Conservation (phyloP, 2,329 filamentous ascomycete genomes). For the Ceratocystis variospora region DNA sequence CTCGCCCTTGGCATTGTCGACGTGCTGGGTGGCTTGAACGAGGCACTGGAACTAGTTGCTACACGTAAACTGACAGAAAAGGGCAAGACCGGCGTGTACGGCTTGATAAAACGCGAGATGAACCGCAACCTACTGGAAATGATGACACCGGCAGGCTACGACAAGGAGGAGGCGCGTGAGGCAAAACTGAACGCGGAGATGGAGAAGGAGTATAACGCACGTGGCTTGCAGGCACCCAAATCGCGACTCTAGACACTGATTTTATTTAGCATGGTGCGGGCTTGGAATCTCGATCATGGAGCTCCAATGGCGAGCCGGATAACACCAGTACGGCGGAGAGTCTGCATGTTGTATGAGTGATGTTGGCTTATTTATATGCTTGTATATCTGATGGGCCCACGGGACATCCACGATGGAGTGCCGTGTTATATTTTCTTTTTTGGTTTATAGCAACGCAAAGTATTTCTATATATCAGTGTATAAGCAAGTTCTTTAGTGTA, state of each 20-base stretch:
- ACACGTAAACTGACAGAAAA: constrained; percentile 48
- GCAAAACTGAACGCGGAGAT: constrained; percentile 36
- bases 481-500: background rate
- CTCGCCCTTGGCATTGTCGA: constrained; percentile 56
- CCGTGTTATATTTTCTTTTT: background rate
- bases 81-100: constrained; percentile 53
- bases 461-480: background rate
- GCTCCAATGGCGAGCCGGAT: background rate
- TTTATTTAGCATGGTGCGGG: background rate
- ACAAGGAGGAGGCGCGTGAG: constrained; percentile 35
- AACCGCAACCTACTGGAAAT: constrained; percentile 50
- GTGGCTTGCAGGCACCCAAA: constrained; percentile 25
- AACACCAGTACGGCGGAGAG: background rate
- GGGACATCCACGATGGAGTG: background rate
- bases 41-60: constrained; percentile 45
- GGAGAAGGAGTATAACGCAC: constrained; percentile 27
- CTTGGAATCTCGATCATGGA: background rate
- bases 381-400: background rate
- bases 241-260: constrained; percentile 22
- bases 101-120: constrained; percentile 61
- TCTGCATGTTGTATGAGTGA: background rate
- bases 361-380: background rate
- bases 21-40: constrained; percentile 48
- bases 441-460: background rate
- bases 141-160: constrained; percentile 39